Percentiles rank a stretch among this genome's conserved stretches.
Conservation (phyloP, 129 eudicot genomes). For the Oenanthe sinensis region DNA sequence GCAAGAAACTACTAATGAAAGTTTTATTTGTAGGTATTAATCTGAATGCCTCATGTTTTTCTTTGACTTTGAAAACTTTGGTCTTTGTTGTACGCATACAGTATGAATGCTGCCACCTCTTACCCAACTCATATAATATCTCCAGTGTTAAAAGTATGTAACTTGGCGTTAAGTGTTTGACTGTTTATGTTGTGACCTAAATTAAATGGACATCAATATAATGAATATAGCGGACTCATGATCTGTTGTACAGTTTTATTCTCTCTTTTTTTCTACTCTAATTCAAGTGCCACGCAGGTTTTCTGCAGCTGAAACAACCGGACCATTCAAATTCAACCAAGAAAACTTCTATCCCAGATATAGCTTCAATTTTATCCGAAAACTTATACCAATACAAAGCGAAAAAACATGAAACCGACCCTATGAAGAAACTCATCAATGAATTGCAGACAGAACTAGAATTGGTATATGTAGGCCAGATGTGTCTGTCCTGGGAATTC, state of each 20-base stretch:
- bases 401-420: conserved; percentile 43
- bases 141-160: not conserved
- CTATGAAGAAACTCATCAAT: conserved; percentile 46
- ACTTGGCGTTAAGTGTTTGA: not conserved
- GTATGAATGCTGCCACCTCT: not conserved
- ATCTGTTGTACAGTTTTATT: not conserved
- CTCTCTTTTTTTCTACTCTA: not conserved
- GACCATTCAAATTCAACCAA: conserved; percentile 37
- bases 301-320: conserved; percentile 83
- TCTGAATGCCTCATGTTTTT: not conserved
- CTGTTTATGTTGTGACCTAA: not conserved
- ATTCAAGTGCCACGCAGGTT: conserved; percentile 34
- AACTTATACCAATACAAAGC: conserved; percentile 36
- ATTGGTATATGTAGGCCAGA: conserved; percentile 78
- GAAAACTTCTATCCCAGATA: conserved; percentile 33
- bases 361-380: conserved; percentile 49
- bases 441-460: conserved; percentile 78
- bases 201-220: not conserved
- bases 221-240: not conserved
- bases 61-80: not conserved
- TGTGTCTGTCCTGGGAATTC: conserved; percentile 96
- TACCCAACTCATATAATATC: not conserved
- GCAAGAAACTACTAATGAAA: not conserved
- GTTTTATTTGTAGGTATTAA: not conserved
- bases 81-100: not conserved